Evolutionary conservation across 2,329 filamentous ascomycete genomes (phyloP), one percentile per base, ranked within the genome.

Genomic region (Aspergillus hortae): DNA sequence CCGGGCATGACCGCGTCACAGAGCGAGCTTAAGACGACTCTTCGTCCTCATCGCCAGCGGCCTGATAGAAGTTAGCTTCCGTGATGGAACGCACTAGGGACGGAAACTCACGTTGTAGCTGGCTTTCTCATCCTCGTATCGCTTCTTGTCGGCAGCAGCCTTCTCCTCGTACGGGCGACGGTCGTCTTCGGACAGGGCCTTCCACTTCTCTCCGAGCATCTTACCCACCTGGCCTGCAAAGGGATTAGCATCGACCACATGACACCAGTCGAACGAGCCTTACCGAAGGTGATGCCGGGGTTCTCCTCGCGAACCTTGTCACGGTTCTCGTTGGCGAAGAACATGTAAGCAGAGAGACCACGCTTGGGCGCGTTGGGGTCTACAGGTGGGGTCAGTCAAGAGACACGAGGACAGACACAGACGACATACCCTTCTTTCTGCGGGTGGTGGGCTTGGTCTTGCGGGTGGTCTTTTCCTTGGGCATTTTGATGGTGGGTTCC

Each of bases 261-360:
- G 17, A 12, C 19, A 14, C 6, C 35, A 25, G 25, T 10, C 25
- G 44, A 33, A 41, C 11, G 32, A 6, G 32, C 71, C 82, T 64
- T 82, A 87, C 90, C 94, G 77, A 99, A 99, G 65, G 88, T 88
- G 79, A 97, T 96, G 67, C 92, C 92, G 36, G 92, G 92, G 83
- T 97, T 97, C 77, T 97, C 92, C 74, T 96, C 91, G 67, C 94
- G 90, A 65, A 99, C 94, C 75, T 94, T 95, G 73, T 97, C 92
- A 66, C 94, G 92, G 80, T 96, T 90, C 79, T 97, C 94, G 72
- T 97, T 97, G 85, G 94, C 94, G 75, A 97, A 99, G 88, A 97
- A 97, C 94, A 99, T 99, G 86, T 99, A 99, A 60, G 94, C 94
- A 49, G 94, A 97, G 46, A 99, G 90, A 81, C 92, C 94, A 77